These are phyloP conservation scores for Coemansia pectinata DNA, from an alignment of 192 early-diverging fungal species.

Conservation along the genomic window DNA sequence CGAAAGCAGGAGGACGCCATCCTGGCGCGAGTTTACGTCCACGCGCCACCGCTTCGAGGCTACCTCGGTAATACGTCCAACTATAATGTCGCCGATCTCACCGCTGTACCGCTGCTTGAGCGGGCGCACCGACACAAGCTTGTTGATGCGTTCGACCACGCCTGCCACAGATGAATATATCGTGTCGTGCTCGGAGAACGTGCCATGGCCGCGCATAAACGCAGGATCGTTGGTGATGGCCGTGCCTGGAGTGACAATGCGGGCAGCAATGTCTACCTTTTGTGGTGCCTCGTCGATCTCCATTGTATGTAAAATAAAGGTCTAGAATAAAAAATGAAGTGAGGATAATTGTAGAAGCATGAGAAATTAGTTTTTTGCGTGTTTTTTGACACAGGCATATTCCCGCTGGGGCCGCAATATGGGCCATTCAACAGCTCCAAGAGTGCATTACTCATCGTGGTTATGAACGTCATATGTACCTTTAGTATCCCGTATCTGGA, in stretches of 20 bases:
- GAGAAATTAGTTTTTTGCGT: background rate
- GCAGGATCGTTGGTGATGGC: slow-evolving; percentile 44
- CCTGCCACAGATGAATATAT: slow-evolving; percentile 89
- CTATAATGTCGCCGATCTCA: slow-evolving; percentile 96
- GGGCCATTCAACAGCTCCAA: background rate
- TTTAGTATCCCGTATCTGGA: background rate
- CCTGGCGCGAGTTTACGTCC: slow-evolving; percentile 84
- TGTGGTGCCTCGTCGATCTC: slow-evolving; percentile 29
- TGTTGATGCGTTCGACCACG: slow-evolving; percentile 92
- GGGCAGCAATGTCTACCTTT: slow-evolving; percentile 20
- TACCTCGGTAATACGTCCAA: slow-evolving; percentile 91
- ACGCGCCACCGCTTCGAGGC: slow-evolving; percentile 93
- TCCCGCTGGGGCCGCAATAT: background rate
- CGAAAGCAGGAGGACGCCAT: slow-evolving; percentile 83
- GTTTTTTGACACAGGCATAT: background rate
- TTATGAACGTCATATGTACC: background rate
- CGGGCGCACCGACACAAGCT: slow-evolving; percentile 87
- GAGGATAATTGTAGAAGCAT: background rate
- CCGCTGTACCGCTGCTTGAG: slow-evolving; percentile 87
- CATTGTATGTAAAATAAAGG: slow-evolving; percentile 10
- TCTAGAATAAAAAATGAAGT: background rate
- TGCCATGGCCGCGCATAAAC: slow-evolving; percentile 76
- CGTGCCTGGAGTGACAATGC: slow-evolving; percentile 49
- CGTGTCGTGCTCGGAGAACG: slow-evolving; percentile 69
- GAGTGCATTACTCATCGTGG: background rate